Base-by-base conservation (phyloP, 306 rosid species). In the Rubus parviflorus region DNA sequence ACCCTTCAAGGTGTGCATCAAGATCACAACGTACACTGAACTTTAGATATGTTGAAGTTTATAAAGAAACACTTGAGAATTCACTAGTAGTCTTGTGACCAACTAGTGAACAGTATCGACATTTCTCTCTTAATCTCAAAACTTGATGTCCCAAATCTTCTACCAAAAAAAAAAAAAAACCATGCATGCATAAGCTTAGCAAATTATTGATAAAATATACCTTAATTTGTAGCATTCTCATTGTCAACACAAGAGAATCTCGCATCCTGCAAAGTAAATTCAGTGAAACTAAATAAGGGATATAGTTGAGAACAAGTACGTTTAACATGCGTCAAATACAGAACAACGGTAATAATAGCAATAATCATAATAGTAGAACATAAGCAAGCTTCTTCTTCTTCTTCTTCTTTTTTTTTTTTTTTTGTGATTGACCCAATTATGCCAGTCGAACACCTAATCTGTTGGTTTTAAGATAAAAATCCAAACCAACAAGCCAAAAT, bases 141-240 rank as follows among this genome's bases (percentile, higher is more conserved):
- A 45, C 13, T 19, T 14, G n/a, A 7, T 68, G 62, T 35, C 63
- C 37, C 40, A 5, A 37, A 14, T 69, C 42, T 65, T 46, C 41
- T 9, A 71, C 45, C 35, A 17, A 30, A 35, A 13, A 3, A 52
- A 9, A 19, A 10, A 5, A 37, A 53, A 22, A 53, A 51, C 16
- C 43, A 19, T 16, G 10, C 40, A 19, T 52, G 75, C 12, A 71
- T 30, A 19, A 67, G n/a, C 35, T 9, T 19, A 51, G 68, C 71
- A 77, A 13, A 54, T 12, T 53, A 19, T 0, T 2, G 9, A 65
- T 47, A 83, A 61, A 67, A 60, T 70, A 76, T 91, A 94, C 98
- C 97, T 94, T 94, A 80, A 89, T 86, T 90, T 92, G 98, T 81
- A 87, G 91, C 86, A 90, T 63, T 87, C 98, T 87, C 94, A 92